Evolutionary conservation across 805 yeast genomes (phyloP), one percentile per base, ranked within the genome.

Genomic region (Debaryomyces prosopidis): DNA sequence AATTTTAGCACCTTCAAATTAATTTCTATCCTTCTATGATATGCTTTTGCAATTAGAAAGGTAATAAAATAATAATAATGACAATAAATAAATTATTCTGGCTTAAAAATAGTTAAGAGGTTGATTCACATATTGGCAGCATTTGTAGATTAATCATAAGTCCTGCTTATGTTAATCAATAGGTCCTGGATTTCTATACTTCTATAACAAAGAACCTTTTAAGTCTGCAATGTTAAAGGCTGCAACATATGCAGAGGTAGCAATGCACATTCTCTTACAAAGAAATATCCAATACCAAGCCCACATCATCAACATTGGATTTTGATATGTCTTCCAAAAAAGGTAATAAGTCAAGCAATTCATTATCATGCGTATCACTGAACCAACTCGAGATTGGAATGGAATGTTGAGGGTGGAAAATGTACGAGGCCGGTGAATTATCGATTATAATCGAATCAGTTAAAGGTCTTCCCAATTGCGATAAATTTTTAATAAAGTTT

Each of bases 361-460:
- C 99, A 63, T 91, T 91, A 66, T 94, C 99, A 65, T 94, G 99
- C 23, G 94, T 83, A 68, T 94, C 99, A 54, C 96, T 88, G 75
- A 94, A 94, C 99, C 99, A 94, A 64, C 94, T 85, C 53, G 96
- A 88, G 23, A 94, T 88, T 18, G 99, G 99, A 23, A 94, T 86
- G 7, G 98, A 96, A 70, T 94, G 97, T 65, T 89, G 96, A 16
- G 99, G 99, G 63, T 94, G 98, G 75, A 94, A 88, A 45, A 92
- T 84, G 67, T 94, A 94, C n/a, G 97, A 89, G 3, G 98, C 96
- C 1, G 99, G 98, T 2, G 98, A 91, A 67, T 94, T 94, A 71
- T 94, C 99, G 52, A 94, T 82, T 53, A 94, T 94, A 46, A 94
- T 90, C 36, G 87, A 73, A 53, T 90, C 96, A 45, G 79, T 70